Base-by-base conservation (phyloP, 2,329 filamentous ascomycete genomes). In the Trichoderma citrinoviride region DNA sequence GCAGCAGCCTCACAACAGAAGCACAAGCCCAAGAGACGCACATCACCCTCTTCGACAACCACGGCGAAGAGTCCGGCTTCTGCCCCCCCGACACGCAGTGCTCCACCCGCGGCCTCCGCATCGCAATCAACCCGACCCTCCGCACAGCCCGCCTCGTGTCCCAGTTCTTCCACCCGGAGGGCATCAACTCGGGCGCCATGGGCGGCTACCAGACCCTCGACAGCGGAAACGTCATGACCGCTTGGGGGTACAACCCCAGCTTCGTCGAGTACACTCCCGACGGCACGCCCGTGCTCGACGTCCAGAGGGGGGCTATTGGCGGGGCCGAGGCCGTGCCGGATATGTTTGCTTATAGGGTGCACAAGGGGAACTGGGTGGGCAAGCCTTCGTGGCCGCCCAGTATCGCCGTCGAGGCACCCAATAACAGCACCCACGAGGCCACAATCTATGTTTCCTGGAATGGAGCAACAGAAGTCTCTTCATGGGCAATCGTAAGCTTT, bases 1-100 rank as follows among this genome's bases (percentile, higher is more conserved):
- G 8, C 21, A 21, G n/a, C n/a, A 37, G 6, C 27, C 27, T 14
- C 33, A 4, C 10, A n/a, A 37, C 33, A 37, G 33, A 14, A 4
- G 33, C 8, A 37, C 33, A 37, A 10, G 33, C 47, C 5, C 17
- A n/a, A 14, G 58, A 53, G 49, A 54, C 40, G 29, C 47, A 61
- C 46, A 61, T 61, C 46, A 61, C 57, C 1, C 37, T 61, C 6
- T 61, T 61, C 33, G 57, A 61, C 57, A 61, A 61, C 57, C 46
- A 61, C 23, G 46, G 57, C 21, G 57, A 61, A 43, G 40, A 61
- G 7, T 41, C 46, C 46, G 46, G 57, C 0, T 33, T 17, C 12
- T 61, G 57, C 25, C 33, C 33, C 5, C 10, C 29, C 1, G 10
- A 50, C 27, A 46, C 37, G 2, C 49, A 50, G 19, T 61, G 57